Evolutionary conservation across 2,329 filamentous ascomycete genomes (phyloP).

Genomic region (Cercospora beticola): DNA sequence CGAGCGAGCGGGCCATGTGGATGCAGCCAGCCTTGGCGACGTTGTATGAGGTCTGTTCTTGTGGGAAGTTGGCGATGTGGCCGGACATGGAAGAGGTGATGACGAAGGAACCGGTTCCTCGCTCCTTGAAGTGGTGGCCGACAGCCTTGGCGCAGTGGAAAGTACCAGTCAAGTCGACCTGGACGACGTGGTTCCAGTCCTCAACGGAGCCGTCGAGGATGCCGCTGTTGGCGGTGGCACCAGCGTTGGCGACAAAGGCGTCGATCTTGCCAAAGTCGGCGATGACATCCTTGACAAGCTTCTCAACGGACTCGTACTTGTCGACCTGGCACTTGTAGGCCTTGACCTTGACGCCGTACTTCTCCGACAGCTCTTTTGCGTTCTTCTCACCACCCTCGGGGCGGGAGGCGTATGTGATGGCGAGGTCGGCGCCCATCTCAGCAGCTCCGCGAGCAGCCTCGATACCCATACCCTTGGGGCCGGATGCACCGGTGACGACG

Average conservation of each 20-base stretch:
- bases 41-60: conserved; percentile 67
- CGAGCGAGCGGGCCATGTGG: conserved; percentile 57
- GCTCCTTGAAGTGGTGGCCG: conserved; percentile 73
- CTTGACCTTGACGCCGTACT: conserved; percentile 65
- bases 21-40: conserved; percentile 67
- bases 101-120: conserved; percentile 63
- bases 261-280: conserved; percentile 70
- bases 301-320: conserved; percentile 56
- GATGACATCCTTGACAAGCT: conserved; percentile 60
- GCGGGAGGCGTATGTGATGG: conserved; percentile 66
- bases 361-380: conserved; percentile 59
- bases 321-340: conserved; percentile 65
- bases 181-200: conserved; percentile 75
- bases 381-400: conserved; percentile 64
- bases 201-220: conserved; percentile 68
- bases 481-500: conserved; percentile 55
- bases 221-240: conserved; percentile 66
- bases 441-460: conserved; percentile 65
- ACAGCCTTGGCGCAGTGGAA: conserved; percentile 86
- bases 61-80: conserved; percentile 79
- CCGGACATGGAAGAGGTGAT: conserved; percentile 75
- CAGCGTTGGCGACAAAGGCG: conserved; percentile 68
- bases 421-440: conserved; percentile 63
- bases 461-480: conserved; percentile 67
- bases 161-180: conserved; percentile 81